These are phyloP conservation scores for Erysimum cheiranthoides DNA, from an alignment of 345 rosid genomes.

Conservation along the genomic window DNA sequence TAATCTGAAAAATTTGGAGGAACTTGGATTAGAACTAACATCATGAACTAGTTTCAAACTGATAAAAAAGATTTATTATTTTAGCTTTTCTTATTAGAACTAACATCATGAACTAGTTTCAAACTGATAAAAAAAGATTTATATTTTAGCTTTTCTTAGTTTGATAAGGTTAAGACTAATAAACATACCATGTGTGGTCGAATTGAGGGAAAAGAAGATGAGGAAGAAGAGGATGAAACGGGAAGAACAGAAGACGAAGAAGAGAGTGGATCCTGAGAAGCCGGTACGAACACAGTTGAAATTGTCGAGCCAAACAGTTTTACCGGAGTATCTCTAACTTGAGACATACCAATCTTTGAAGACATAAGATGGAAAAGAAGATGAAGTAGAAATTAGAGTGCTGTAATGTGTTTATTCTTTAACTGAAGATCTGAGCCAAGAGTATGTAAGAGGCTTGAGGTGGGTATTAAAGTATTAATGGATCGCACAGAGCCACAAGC, in stretches of 20 bases:
- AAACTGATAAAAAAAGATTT: neutral
- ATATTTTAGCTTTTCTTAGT: too few relatives aligned
- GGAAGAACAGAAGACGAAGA: constrained; percentile 18
- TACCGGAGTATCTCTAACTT: constrained; percentile 27
- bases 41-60: constrained; percentile 19
- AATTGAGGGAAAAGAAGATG: constrained; percentile 28
- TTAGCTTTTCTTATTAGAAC: too few relatives aligned
- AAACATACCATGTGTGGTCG: constrained; percentile 40
- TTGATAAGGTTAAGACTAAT: too few relatives aligned
- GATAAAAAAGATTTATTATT: too few relatives aligned
- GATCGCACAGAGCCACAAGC: constrained; percentile 44
- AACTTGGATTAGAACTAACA: constrained; percentile 23
- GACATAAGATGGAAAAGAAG: constrained; percentile 10
- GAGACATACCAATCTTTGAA: constrained; percentile 16
- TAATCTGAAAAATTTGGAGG: constrained; percentile 25
- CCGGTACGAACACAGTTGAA: neutral
- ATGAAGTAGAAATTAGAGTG: constrained; percentile 6
- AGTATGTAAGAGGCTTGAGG: constrained; percentile 29
- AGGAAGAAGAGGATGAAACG: constrained; percentile 26
- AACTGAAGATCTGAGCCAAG: constrained; percentile 4
- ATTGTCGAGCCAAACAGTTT: constrained; percentile 45
- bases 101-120: constrained; percentile 17
- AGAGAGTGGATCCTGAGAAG: neutral
- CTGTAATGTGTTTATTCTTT: constrained; percentile 29
- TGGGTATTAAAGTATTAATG: constrained; percentile 24